Base-by-base conservation (phyloP, 768 basidiomycete genomes). In the Flagelloscypha sp. region DNA sequence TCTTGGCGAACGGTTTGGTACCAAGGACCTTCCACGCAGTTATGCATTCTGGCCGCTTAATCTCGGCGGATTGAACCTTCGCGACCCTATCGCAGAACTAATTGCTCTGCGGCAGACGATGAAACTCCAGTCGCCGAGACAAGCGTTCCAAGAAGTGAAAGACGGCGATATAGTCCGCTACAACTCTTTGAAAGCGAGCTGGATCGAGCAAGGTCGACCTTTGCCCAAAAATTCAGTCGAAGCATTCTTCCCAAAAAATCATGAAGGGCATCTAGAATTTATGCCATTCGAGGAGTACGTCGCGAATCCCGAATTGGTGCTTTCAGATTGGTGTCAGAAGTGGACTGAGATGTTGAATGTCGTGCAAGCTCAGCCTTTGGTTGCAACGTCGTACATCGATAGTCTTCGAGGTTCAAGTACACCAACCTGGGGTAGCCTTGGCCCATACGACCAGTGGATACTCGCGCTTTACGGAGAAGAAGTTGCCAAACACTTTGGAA, bases 21-120 rank as follows among this genome's bases (percentile, higher is more conserved):
- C 59, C 1, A 44, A 37, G 2, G 55, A 63, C 34, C 48, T 67
- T 6, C 65, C 62, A 1, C 55, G 59, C 27, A 64, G 63, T 3
- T 65, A 61, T 38, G 65, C 61, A 47, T 65, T 59, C 47, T 57
- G 63, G 38, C 59, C 63, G 1, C 49, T 62, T 15, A 43, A 48
- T 11, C 48, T 44, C 13, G 65, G 65, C 24, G 63, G 63, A 0
- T 50, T 65, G 18, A 60, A 59, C 38, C 37, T 67, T 6, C 52
- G 49, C 31, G 60, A 66, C 30, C 55, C 57, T 1, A 56, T 66
- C 47, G 47, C 66, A 15, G 61, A 63, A 35, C 48, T 61, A 15
- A 49, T 65, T 24, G 50, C 57, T 1, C 33, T 63, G 4, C 41
- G 42, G 11, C 38, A 46, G 12, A 30, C 21, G n/a, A n/a, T n/a